Evolutionary conservation across 371 early-diverging fungal species (phyloP).

Genomic region (Mortierella sp.): DNA sequence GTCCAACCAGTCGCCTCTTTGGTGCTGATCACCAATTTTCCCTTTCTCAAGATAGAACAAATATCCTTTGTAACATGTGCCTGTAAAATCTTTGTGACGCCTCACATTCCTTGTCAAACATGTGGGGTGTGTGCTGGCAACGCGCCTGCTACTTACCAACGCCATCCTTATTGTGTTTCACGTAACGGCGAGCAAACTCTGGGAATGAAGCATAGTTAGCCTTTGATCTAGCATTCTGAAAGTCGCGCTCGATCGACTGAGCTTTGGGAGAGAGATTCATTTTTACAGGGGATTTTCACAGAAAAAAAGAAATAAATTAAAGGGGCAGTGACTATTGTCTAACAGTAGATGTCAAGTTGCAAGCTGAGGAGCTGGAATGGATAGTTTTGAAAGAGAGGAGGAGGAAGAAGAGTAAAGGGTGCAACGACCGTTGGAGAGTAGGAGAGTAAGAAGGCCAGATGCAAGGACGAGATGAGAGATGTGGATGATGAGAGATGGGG

Average conservation of each 20-base stretch:
- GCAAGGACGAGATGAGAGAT: neutral
- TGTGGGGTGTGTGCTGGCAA: too few species aligned
- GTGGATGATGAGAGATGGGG: neutral
- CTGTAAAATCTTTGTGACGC: too few species aligned
- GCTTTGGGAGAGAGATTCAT: constrained; percentile 39
- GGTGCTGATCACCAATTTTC: neutral
- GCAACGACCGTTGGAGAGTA: neutral
- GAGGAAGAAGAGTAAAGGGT: neutral
- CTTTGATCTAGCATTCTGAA: constrained; percentile 40
- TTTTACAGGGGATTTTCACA: neutral
- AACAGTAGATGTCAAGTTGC: neutral
- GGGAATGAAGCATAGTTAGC: constrained; percentile 57
- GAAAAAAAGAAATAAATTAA: neutral
- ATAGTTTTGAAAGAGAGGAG: neutral
- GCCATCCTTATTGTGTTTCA: constrained; percentile 74
- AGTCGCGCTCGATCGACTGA: constrained; percentile 43
- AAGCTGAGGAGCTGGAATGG: constrained; percentile 6
- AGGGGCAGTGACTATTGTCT: neutral
- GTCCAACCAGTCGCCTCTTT: neutral
- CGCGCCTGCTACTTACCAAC: constrained; percentile 61
- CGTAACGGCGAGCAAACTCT: constrained; percentile 73
- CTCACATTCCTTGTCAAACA: too few species aligned
- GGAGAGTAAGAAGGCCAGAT: neutral
- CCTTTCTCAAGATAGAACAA: neutral
- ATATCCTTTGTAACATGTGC: too few species aligned